These are phyloP conservation scores for Suillus lakei DNA, from an alignment of 768 basidiomycete genomes.

Conservation along the genomic window DNA sequence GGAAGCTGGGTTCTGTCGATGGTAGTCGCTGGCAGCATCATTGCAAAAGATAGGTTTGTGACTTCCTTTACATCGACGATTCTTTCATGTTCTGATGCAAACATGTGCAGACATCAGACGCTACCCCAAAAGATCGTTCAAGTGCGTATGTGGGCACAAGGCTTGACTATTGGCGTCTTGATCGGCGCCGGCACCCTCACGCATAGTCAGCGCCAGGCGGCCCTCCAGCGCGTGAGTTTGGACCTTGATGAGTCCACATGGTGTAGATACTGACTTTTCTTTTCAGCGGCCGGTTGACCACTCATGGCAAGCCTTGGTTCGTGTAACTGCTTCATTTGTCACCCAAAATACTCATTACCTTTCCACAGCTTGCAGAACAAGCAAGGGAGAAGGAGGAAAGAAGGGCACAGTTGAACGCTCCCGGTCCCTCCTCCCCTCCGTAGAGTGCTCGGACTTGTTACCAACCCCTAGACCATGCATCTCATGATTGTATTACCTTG, in stretches of 20 bases:
- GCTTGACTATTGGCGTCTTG: constrained; percentile 75
- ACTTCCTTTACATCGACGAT: not conserved
- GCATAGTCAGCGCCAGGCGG: constrained; percentile 49
- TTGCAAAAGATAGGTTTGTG: constrained; percentile 67
- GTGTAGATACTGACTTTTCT: not conserved
- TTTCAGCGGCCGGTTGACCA: constrained; percentile 27
- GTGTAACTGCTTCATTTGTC: constrained; percentile 1
- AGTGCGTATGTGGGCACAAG: constrained; percentile 90
- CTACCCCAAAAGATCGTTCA: constrained; percentile 68
- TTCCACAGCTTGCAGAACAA: constrained; percentile 31
- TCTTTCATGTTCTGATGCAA: constrained; percentile 2
- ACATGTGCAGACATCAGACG: constrained; percentile 43
- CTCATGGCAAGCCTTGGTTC: constrained; percentile 34
- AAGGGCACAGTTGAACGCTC: constrained; percentile 13
- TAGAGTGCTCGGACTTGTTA: constrained; percentile 5
- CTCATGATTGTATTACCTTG: not conserved
- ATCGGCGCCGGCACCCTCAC: constrained; percentile 73
- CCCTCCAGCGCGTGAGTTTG: constrained; percentile 27
- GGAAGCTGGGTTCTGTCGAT: constrained; percentile 78
- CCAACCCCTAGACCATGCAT: not conserved
- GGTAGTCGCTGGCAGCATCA: constrained; percentile 63
- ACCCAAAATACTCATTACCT: not conserved
- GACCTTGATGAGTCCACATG: not conserved
- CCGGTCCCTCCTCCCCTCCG: not conserved
- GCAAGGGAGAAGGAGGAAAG: constrained; percentile 25